These are phyloP conservation scores for Aspergillus panamensis DNA, from an alignment of 495 filamentous ascomycete species.

Conservation along the genomic window DNA sequence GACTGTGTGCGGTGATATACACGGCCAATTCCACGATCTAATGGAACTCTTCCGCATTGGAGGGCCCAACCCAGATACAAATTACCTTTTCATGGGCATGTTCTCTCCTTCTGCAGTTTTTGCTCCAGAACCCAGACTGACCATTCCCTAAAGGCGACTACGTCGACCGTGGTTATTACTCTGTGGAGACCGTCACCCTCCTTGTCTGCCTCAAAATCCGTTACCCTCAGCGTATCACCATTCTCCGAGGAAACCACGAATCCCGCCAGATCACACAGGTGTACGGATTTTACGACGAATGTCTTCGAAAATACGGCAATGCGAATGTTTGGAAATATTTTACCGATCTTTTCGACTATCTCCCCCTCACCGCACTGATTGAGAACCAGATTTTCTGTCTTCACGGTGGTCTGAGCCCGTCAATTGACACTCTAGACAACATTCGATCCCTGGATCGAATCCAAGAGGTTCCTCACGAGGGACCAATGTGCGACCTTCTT, in stretches of 20 bases:
- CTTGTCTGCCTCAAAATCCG: slow-evolving; percentile 93
- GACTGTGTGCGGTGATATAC: slow-evolving; percentile 90
- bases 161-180: slow-evolving; percentile 96
- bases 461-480: slow-evolving; percentile 97
- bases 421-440: slow-evolving; percentile 97
- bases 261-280: slow-evolving; percentile 97
- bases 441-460: slow-evolving; percentile 94
- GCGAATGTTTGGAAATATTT: slow-evolving; percentile 99
- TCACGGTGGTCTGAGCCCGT: slow-evolving; percentile 91
- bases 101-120: slow-evolving; percentile 9
- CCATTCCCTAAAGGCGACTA: slow-evolving; percentile 67
- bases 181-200: slow-evolving; percentile 91
- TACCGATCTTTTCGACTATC: slow-evolving; percentile 98
- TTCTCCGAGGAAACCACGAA: slow-evolving; percentile 95
- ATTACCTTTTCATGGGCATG: slow-evolving; percentile 91
- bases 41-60: slow-evolving; percentile 96
- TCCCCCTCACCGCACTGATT: slow-evolving; percentile 95
- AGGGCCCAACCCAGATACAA: slow-evolving; percentile 87
- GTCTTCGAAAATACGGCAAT: slow-evolving; percentile 95
- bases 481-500: slow-evolving; percentile 96
- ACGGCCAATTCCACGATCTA: slow-evolving; percentile 89
- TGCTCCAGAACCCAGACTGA: background rate
- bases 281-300: slow-evolving; percentile 98
- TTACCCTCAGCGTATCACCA: slow-evolving; percentile 94
- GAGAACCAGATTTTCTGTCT: slow-evolving; percentile 99